Base-by-base conservation (phyloP, 108 stramenopile genomes). In the Skeletonema tropicum region DNA sequence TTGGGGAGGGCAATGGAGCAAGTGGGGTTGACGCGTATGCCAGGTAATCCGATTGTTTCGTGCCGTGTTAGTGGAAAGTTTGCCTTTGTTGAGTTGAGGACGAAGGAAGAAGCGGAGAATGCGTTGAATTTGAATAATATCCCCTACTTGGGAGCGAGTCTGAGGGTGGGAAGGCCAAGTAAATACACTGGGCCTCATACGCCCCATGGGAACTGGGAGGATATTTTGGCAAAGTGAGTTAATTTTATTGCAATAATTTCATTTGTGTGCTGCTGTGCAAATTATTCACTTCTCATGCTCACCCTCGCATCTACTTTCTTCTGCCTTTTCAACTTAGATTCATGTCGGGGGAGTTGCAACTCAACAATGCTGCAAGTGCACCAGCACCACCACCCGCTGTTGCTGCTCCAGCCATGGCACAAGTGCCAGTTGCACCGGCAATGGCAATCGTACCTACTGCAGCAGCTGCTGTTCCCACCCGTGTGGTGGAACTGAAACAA, bases 81-180 rank as follows among this genome's bases (percentile, higher is more conserved):
- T 86, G 95, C 95, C 7, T 98, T 98, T 83, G 88, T 98, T 23
- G 97, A 97, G 74, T 36, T 94, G 35, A 79, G 95, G 45, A 85
- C 89, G 11, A 75, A 87, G 9, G 84, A 94, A 70, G 97, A 98
- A 73, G 92, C 96, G 12, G 91, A 88, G 29, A 89, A 92, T 79
- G 93, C 96, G 13, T 82, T 98, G 61, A 97, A 96, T 86, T 80
- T 97, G 71, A 96, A 95, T 85, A 92, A 94, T 64, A 97, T 98
- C 68, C 96, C 96, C 1, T 98, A 91, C 82, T 77, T 96, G 86
- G 97, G 96, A 48, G 75, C 92, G 52, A 79, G 83, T 57, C 79
- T 98, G 6, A 84, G 94, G 15, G 92, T 98, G 11, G 91, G 92
- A 57, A 77, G 97, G 57, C 97, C 97, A 11, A 88, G 91, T 52